Evolutionary conservation across 192 early-diverging fungal genomes (phyloP).

Genomic region (Globomyces pollinis-pini): DNA sequence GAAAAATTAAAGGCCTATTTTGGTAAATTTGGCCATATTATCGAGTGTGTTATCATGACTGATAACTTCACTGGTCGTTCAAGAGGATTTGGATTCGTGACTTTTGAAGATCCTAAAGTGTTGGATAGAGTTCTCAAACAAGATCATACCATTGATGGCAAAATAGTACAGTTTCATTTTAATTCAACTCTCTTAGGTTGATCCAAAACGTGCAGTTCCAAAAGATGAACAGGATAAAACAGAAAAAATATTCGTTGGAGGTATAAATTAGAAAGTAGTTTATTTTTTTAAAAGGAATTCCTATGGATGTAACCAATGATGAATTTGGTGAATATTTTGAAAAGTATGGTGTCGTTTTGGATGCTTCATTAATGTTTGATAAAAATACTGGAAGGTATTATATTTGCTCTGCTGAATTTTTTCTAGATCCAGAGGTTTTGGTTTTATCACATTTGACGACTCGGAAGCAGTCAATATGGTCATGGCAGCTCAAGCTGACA

Average conservation of each 20-base stretch:
- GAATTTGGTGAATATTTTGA: conserved; percentile 78
- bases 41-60: conserved; percentile 71
- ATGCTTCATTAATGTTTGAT: conserved; percentile 81
- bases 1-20: conserved; percentile 63
- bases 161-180: conserved; percentile 50
- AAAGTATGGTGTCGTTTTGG: conserved; percentile 75
- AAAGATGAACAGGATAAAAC: conserved; percentile 69
- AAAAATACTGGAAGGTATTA: conserved; percentile 57
- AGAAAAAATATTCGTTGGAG: conserved; percentile 85
- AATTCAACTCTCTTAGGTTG: conserved; percentile 41
- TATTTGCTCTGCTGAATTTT: neutral
- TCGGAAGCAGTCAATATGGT: conserved; percentile 60
- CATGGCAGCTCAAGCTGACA: neutral
- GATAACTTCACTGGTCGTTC: conserved; percentile 59
- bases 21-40: conserved; percentile 60
- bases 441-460: conserved; percentile 86
- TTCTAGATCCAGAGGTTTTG: conserved; percentile 77
- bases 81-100: conserved; percentile 72
- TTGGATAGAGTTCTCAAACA: conserved; percentile 60
- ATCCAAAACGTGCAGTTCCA: conserved; percentile 65
- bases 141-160: conserved; percentile 70
- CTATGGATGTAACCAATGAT: conserved; percentile 77
- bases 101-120: conserved; percentile 52
- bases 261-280: no score
- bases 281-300: conserved; percentile 91